Evolutionary conservation across 1,284 basidiomycete genomes (phyloP).

Genomic region (Marasmius tenuissimus): DNA sequence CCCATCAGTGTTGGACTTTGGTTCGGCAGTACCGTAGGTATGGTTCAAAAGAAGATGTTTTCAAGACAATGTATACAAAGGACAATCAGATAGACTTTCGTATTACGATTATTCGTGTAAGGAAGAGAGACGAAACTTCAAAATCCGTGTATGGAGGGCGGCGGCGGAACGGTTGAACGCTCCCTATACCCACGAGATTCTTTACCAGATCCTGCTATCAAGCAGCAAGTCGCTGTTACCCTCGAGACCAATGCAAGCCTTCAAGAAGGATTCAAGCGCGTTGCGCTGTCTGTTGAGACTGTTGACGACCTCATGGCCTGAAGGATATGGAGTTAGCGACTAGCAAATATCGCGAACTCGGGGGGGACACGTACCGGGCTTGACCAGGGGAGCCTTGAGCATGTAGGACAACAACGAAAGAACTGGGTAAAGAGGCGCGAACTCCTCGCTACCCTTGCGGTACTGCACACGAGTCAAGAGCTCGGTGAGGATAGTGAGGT

Average conservation of each 20-base stretch:
- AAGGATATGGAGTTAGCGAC: neutral
- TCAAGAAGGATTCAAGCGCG: constrained; percentile 90
- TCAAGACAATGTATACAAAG: too few relatives aligned
- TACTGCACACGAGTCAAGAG: constrained; percentile 93
- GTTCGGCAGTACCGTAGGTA: too few relatives aligned
- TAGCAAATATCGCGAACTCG: neutral
- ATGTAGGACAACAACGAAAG: constrained; percentile 91
- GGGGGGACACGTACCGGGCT: constrained; percentile 75
- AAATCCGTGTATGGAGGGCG: too few relatives aligned
- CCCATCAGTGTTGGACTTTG: too few relatives aligned
- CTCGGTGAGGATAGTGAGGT: constrained; percentile 92
- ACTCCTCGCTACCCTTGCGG: constrained; percentile 61
- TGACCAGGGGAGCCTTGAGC: constrained; percentile 97
- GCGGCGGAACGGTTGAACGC: neutral
- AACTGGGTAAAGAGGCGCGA: constrained; percentile 83
- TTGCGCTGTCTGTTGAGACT: constrained; percentile 93
- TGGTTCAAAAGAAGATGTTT: too few relatives aligned
- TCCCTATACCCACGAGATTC: neutral
- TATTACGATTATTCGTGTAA: too few relatives aligned
- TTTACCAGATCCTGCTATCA: constrained; percentile 86
- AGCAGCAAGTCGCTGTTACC: constrained; percentile 80
- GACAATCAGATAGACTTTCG: too few relatives aligned
- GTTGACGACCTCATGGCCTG: constrained; percentile 90
- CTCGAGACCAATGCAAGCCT: constrained; percentile 90
- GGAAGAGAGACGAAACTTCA: too few relatives aligned